Evolutionary conservation across 306 rosid genomes (phyloP).

Genomic region (Quercus robur): DNA sequence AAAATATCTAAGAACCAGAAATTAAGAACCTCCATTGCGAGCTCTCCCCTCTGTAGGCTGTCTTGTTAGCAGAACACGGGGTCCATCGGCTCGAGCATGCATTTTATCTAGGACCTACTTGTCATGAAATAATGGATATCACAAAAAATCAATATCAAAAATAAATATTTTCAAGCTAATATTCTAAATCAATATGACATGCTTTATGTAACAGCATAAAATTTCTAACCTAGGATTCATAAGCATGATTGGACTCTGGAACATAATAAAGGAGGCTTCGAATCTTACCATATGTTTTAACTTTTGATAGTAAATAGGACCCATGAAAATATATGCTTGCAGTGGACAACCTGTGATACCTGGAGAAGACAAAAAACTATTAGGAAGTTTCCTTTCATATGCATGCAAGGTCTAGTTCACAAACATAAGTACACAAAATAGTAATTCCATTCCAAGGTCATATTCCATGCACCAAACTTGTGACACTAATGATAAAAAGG

Average conservation of each 20-base stretch:
- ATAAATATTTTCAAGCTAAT: neutral
- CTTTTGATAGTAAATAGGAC: constrained; percentile 97
- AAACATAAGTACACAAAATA: neutral
- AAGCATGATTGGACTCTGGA: neutral
- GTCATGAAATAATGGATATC: constrained; percentile 16
- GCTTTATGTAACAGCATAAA: neutral
- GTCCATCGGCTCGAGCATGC: constrained; percentile 94
- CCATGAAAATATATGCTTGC: constrained; percentile 98
- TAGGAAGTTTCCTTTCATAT: neutral
- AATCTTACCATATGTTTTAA: constrained; percentile 84
- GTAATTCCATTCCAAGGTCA: neutral
- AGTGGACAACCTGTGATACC: constrained; percentile 94
- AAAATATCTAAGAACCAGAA: constrained; percentile 7
- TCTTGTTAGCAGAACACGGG: constrained; percentile 68
- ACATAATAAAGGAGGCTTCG: neutral
- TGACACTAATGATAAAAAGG: neutral
- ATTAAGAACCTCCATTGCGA: constrained; percentile 75
- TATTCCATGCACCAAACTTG: neutral
- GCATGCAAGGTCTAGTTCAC: neutral
- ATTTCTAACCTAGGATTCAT: neutral
- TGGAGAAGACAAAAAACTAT: constrained; percentile 28
- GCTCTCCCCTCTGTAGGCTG: constrained; percentile 97
- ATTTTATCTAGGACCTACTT: constrained; percentile 89
- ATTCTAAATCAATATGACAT: neutral
- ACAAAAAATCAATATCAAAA: neutral